phyloP scores from a whole-genome alignment of 192 early-diverging fungal genomes.

The Umbelopsis sp. region DNA sequence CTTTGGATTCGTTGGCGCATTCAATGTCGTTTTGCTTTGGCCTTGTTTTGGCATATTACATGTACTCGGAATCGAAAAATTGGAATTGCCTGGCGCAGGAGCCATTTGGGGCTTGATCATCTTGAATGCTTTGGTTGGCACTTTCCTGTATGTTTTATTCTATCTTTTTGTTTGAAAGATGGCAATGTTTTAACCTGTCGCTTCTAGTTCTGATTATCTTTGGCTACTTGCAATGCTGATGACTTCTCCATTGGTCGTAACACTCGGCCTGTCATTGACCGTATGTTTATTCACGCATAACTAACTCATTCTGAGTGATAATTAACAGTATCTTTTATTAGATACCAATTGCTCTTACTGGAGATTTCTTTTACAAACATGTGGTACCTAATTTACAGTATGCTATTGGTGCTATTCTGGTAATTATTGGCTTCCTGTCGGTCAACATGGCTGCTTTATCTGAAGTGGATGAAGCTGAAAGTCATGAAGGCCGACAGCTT shows the following conservation, averaged over 20 bases:
- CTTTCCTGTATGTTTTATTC: conserved; percentile 61
- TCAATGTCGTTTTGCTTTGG: conserved; percentile 70
- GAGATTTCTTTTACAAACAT: conserved; percentile 73
- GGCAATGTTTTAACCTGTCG: not conserved
- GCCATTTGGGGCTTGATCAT: conserved; percentile 64
- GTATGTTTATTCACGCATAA: conserved; percentile 30
- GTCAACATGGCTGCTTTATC: conserved; percentile 54
- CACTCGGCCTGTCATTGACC: conserved; percentile 75
- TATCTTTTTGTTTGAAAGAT: not conserved
- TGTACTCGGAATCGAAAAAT: conserved; percentile 61
- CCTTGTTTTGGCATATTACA: conserved; percentile 67
- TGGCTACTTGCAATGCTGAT: conserved; percentile 80
- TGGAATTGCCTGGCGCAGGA: conserved; percentile 58
- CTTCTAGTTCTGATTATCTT: conserved; percentile 70
- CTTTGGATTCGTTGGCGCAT: conserved; percentile 79
- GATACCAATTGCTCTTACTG: conserved; percentile 69
- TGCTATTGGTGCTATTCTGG: conserved; percentile 66
- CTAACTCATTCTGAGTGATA: not conserved
- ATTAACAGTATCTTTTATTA: conserved; percentile 1
- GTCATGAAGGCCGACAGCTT: conserved; percentile 15
- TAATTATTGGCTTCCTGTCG: conserved; percentile 69
- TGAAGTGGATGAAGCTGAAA: conserved; percentile 36
- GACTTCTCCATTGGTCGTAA: conserved; percentile 83
- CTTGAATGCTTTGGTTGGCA: conserved; percentile 77
- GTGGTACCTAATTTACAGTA: conserved; percentile 53